These are phyloP conservation scores for Talaromyces albobiverticillius DNA, from an alignment of 2,329 filamentous ascomycete species.

Conservation along the genomic window DNA sequence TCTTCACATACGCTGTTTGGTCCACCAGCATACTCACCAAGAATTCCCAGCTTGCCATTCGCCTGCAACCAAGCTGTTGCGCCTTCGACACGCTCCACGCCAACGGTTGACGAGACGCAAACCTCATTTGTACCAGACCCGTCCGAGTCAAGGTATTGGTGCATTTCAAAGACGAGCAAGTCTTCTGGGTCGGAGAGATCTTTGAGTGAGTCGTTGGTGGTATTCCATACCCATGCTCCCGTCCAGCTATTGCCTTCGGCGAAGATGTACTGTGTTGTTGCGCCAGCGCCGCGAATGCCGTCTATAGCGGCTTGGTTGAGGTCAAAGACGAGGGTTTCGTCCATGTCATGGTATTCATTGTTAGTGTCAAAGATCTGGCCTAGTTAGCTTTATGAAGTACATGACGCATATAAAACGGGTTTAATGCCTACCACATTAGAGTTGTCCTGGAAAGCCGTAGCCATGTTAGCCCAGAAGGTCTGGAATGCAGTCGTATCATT, in stretches of 20 bases:
- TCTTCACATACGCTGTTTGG: constrained; percentile 49
- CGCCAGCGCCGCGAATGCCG: constrained; percentile 59
- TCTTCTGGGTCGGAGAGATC: constrained; percentile 50
- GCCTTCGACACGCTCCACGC: constrained; percentile 48
- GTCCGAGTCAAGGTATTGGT: constrained; percentile 60
- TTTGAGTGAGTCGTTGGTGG: constrained; percentile 42
- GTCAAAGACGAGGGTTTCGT: constrained; percentile 56
- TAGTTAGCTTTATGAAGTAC: neutral
- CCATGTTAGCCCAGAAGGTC: constrained; percentile 58
- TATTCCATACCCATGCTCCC: constrained; percentile 52
- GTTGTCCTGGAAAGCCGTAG: constrained; percentile 53
- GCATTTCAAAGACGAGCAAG: constrained; percentile 61
- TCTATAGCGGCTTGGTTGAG: constrained; percentile 65
- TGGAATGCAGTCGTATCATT: constrained; percentile 53
- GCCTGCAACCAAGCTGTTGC: constrained; percentile 55
- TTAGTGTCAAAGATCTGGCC: constrained; percentile 30
- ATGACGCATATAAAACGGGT: too few species aligned
- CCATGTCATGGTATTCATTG: constrained; percentile 66
- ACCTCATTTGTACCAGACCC: constrained; percentile 50
- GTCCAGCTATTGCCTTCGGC: constrained; percentile 54
- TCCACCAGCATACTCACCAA: constrained; percentile 57
- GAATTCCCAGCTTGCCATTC: constrained; percentile 51
- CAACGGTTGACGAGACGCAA: constrained; percentile 55
- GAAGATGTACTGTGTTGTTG: constrained; percentile 58
- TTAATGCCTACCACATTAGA: constrained; percentile 58